Evolutionary conservation across 805 yeast genomes (phyloP).

Genomic region (Candida piceae): DNA sequence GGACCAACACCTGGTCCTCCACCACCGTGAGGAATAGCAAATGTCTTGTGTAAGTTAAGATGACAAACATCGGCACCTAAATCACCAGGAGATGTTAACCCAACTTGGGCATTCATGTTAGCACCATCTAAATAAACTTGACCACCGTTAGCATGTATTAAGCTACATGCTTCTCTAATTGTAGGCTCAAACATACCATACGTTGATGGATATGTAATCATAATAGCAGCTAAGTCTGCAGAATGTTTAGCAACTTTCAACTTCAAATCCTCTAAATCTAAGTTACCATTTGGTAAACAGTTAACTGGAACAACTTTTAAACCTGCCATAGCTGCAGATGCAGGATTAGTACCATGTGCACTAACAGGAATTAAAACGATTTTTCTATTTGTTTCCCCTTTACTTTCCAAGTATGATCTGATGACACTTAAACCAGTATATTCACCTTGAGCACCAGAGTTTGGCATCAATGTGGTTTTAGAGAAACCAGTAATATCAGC

Average conservation of each 20-base stretch:
- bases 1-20: conserved; percentile 99
- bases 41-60: conserved; percentile 92
- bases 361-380: conserved; percentile 93
- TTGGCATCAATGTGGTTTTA: conserved; percentile 89
- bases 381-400: conserved; percentile 70
- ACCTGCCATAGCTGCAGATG: conserved; percentile 97
- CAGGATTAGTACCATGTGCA: conserved; percentile 99
- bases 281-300: conserved; percentile 79
- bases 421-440: conserved; percentile 90
- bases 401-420: conserved; percentile 63
- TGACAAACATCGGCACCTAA: conserved; percentile 98
- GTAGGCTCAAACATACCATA: conserved; percentile 95
- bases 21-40: conserved; percentile 98
- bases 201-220: conserved; percentile 98
- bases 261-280: conserved; percentile 72
- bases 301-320: conserved; percentile 89
- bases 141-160: conserved; percentile 83
- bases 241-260: conserved; percentile 67
- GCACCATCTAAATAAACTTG: conserved; percentile 98
- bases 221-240: conserved; percentile 75
- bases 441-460: conserved; percentile 98
- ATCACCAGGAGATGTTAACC: conserved; percentile 95
- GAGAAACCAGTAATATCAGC: conserved; percentile 92
- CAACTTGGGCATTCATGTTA: conserved; percentile 98
- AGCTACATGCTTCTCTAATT: conserved; percentile 76